Evolutionary conservation across 371 early-diverging fungal species (phyloP), one percentile per base, ranked within the genome.

Genomic region (Syncephalastrum contaminatum): DNA sequence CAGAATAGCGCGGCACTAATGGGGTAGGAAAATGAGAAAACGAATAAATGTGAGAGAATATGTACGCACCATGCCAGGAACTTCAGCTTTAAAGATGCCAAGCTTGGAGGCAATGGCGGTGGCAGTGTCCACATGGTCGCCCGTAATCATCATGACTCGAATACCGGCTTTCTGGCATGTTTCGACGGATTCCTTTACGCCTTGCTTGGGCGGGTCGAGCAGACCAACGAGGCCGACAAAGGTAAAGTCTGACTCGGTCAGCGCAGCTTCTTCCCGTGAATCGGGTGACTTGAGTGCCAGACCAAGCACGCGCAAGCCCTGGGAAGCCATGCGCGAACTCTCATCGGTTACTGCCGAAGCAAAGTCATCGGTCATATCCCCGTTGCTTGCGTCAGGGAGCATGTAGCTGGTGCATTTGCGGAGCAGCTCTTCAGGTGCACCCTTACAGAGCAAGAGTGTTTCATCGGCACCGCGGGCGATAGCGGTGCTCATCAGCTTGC

Each of bases 171-270:
- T 66, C 51, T 93, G 88, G 62, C 97, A 95, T 49, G 84, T 84
- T 54, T 80, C 77, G 19, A 97, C 93, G 19, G 94, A 92, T 10
- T 81, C 83, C 44, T 81, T 64, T 0, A 87, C 85, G 61, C 89
- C 91, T 19, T 80, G 64, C 24, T 91, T 91, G 12, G 97, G 95
- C 19, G 97, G 97, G 69, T 96, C 99, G 53, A 92, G 89, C 43
- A 98, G 78, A 19, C 95, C 96, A 39, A 95, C 87, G 4, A 97
- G 72, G 0, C 97, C 97, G 20, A 96, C 71, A 73, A 96, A 96
- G 0, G 67, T 66, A 56, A 97, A 70, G 18, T 89, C 71, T 19
- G 64, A 53, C 66, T 96, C 97, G 3, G 76, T 60, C 4, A 41
- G 44, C 18, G 60, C 43, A 4, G 47, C 51, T 13, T 58, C 48